Evolutionary conservation across 371 early-diverging fungal species (phyloP).

Genomic region (Mucor circinelloides): DNA sequence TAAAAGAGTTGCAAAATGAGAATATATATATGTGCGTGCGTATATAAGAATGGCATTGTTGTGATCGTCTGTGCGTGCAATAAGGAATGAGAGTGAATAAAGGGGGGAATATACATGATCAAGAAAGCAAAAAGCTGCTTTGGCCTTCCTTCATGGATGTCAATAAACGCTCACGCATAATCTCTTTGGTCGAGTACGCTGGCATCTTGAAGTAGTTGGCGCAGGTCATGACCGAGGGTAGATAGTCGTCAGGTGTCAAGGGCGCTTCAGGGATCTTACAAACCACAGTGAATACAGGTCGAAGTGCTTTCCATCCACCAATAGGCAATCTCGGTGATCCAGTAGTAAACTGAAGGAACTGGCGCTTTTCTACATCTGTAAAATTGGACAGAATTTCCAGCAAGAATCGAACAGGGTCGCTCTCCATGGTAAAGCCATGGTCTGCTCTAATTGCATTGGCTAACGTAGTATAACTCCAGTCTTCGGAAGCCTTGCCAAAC

Average conservation of each 20-base stretch:
- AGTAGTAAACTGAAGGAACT: constrained; percentile 88
- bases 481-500: constrained; percentile 70
- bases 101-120: constrained; percentile 8
- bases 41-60: no score
- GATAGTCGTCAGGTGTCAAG: constrained; percentile 74
- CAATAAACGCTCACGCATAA: constrained; percentile 66
- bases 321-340: constrained; percentile 92
- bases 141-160: constrained; percentile 88
- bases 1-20: no score
- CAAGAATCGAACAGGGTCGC: constrained; percentile 68
- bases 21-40: no score
- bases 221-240: constrained; percentile 97
- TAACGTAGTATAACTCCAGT: constrained; percentile 81
- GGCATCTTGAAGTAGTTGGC: constrained; percentile 95
- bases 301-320: constrained; percentile 82
- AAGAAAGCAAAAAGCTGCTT: constrained; percentile 82
- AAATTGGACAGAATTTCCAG: constrained; percentile 70
- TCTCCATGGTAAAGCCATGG: constrained; percentile 83
- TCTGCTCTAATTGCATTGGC: constrained; percentile 79
- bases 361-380: constrained; percentile 64
- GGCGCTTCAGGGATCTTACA: constrained; percentile 72
- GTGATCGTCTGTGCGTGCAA: background rate
- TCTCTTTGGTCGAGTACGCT: constrained; percentile 73
- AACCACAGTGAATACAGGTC: constrained; percentile 88
- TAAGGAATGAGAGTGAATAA: background rate